Percentiles rank a stretch among this genome's conserved stretches.
Conservation (phyloP, 2,329 filamentous ascomycete genomes). For the Penicillium thymicola region DNA sequence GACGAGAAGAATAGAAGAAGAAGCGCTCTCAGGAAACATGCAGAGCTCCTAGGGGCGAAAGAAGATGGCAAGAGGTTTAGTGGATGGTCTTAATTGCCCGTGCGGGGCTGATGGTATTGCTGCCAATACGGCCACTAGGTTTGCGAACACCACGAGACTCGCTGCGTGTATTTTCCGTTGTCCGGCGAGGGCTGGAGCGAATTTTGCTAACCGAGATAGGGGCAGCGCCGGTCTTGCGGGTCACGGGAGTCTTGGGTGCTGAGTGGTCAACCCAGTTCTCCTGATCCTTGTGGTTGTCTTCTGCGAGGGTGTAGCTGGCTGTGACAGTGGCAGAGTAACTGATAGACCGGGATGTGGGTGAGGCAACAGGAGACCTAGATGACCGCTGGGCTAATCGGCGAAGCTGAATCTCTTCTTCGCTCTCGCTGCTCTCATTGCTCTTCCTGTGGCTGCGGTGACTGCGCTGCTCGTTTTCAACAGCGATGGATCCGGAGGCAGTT, state of each 20-base stretch:
- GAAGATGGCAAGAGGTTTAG: constrained; percentile 6
- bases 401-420: constrained; percentile 78
- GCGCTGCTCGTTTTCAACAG: constrained; percentile 42
- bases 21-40: constrained; percentile 11
- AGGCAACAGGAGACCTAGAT: constrained; percentile 62
- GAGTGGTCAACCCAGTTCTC: constrained; percentile 59
- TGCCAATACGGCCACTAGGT: constrained; percentile 46
- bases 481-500: constrained; percentile 48
- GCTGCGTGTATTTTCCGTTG: constrained; percentile 36
- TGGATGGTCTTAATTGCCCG: constrained; percentile 26
- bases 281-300: constrained; percentile 62
- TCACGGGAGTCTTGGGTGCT: constrained; percentile 53
- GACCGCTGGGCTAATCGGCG: constrained; percentile 67
- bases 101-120: constrained; percentile 35
- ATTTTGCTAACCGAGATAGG: constrained; percentile 61
- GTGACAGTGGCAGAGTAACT: constrained; percentile 74
- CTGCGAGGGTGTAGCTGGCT: constrained; percentile 61
- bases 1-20: constrained; percentile 21
- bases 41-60: constrained; percentile 5
- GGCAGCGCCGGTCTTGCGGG: constrained; percentile 52
- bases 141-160: constrained; percentile 45
- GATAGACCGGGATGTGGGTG: constrained; percentile 64
- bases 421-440: constrained; percentile 60
- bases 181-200: constrained; percentile 52
- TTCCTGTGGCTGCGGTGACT: constrained; percentile 54